Evolutionary conservation across 148 eudicot species (phyloP).

Genomic region (Cornus suecica): DNA sequence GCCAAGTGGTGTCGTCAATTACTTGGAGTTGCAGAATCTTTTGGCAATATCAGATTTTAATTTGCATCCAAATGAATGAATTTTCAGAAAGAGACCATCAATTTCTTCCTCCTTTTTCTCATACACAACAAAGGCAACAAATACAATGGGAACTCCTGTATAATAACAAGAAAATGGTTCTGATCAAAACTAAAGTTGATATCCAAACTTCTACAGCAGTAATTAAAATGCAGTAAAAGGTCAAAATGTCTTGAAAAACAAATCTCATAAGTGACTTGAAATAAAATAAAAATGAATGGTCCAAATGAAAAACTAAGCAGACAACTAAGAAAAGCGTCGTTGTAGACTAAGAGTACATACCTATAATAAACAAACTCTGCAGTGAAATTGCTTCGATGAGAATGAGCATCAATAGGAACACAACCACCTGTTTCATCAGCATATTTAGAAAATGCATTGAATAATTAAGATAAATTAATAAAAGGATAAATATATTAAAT

Average conservation of each 20-base stretch:
- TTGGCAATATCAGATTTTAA: conserved; percentile 29
- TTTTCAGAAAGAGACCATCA: conserved; percentile 34
- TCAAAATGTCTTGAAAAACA: not conserved
- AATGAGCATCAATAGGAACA: conserved; percentile 45
- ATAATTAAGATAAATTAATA: not conserved
- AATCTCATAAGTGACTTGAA: not conserved
- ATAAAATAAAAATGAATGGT: conserved; percentile 4
- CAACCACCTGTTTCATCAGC: conserved; percentile 48
- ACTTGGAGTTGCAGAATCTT: conserved; percentile 23
- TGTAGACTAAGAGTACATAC: conserved; percentile 31
- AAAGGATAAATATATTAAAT: no score
- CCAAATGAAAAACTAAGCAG: not conserved
- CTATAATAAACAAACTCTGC: conserved; percentile 48
- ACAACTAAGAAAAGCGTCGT: not conserved
- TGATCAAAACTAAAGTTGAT: not conserved
- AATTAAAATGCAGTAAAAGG: not conserved
- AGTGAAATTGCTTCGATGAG: conserved; percentile 59
- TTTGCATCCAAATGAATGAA: conserved; percentile 35
- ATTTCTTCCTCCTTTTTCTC: conserved; percentile 76
- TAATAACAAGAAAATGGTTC: conserved; percentile 5
- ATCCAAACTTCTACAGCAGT: not conserved
- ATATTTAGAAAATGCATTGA: not conserved
- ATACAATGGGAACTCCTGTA: conserved; percentile 48
- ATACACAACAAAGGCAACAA: conserved; percentile 56
- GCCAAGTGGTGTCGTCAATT: no score